Evolutionary conservation across 176 grass and related monocot genomes (phyloP).

Genomic region (Rhynchospora pubera): DNA sequence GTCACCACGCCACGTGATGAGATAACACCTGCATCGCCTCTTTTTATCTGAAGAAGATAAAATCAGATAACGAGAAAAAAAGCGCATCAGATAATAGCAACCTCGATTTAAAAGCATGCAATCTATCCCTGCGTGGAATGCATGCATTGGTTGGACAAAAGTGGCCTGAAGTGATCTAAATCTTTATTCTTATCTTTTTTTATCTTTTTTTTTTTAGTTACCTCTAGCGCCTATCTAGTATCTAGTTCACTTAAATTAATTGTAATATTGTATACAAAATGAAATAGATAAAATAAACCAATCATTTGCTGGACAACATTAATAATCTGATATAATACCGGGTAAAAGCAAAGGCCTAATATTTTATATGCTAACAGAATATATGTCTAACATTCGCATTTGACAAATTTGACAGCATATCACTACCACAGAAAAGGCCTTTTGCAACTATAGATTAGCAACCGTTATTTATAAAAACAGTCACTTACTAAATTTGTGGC

Average conservation of each 20-base stretch:
- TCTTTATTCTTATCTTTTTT: constrained; percentile 7
- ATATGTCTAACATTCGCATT: no score
- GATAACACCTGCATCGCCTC: constrained; percentile 15
- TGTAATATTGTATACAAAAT: background rate
- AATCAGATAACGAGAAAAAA: constrained; percentile 12
- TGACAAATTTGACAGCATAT: no score
- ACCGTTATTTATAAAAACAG: no score
- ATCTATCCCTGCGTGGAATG: background rate
- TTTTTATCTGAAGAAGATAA: constrained; percentile 17
- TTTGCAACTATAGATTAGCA: no score
- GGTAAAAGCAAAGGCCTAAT: no score
- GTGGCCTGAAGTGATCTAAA: background rate
- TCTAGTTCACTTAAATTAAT: background rate
- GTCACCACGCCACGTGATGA: background rate
- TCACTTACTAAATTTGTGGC: no score
- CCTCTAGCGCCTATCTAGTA: background rate
- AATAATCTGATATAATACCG: background rate
- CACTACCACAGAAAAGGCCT: no score
- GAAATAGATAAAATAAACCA: background rate
- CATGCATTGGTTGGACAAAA: background rate
- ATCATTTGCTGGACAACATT: background rate
- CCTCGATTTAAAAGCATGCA: constrained; percentile 4
- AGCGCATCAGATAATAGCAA: constrained; percentile 7
- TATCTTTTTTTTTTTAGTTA: background rate
- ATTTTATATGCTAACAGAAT: no score